Percentiles rank a stretch among this genome's conserved stretches.
phyloP scores from a whole-genome alignment of 2,329 filamentous ascomycete genomes.

The Beauveria caledonica region DNA sequence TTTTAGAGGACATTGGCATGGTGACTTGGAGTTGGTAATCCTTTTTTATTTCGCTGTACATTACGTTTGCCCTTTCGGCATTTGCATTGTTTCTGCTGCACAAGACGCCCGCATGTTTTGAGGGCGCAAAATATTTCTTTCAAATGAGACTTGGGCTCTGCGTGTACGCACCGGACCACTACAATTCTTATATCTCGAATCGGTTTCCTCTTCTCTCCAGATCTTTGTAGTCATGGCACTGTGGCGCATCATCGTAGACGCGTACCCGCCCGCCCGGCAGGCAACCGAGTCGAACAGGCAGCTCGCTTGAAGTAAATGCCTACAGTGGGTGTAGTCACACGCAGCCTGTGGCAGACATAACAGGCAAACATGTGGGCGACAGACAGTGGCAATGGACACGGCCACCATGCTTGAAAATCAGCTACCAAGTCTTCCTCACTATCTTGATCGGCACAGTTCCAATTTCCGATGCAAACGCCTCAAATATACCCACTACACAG shows the following conservation, averaged over 20 bases:
- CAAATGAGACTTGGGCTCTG: constrained; percentile 16
- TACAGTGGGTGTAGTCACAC: not conserved
- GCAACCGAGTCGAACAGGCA: not conserved
- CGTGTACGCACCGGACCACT: constrained; percentile 20
- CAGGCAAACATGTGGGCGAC: not conserved
- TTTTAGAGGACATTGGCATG: constrained; percentile 13
- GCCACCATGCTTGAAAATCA: not conserved
- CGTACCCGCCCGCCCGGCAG: not conserved
- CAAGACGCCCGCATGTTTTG: not conserved
- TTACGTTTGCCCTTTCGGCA: not conserved
- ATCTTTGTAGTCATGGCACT: not conserved
- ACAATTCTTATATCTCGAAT: not conserved
- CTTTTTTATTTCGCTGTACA: constrained; percentile 7
- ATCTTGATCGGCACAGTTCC: not conserved
- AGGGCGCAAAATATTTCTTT: constrained; percentile 7
- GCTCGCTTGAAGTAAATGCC: not conserved
- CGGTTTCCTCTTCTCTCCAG: not conserved
- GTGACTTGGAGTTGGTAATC: not conserved
- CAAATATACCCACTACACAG: not conserved
- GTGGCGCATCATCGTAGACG: not conserved
- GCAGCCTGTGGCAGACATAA: not conserved
- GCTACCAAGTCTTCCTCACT: not conserved
- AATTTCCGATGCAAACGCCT: not conserved
- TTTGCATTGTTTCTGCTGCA: not conserved
- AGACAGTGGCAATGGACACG: not conserved